Percentiles rank a stretch among this genome's conserved stretches.
Evolutionary conservation across 2,329 filamentous ascomycete genomes (phyloP).

Genomic region (Botrytis tulipae): DNA sequence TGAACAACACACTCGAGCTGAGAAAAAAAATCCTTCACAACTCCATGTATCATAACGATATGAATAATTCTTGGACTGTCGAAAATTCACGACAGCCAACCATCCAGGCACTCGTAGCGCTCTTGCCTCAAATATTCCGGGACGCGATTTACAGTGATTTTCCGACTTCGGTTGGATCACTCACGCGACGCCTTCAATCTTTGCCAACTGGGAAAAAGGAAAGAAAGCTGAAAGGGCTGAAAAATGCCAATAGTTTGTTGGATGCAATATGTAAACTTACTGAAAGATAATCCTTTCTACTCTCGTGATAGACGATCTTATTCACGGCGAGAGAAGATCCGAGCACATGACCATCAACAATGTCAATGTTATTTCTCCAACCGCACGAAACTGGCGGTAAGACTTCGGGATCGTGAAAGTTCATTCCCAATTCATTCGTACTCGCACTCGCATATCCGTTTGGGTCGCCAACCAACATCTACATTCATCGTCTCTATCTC

Average conservation of each 20-base stretch:
- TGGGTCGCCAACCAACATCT: neutral
- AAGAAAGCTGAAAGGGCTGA: neutral
- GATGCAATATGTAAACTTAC: neutral
- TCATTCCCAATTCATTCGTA: neutral
- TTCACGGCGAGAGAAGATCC: neutral
- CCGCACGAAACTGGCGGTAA: neutral
- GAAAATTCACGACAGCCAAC: neutral
- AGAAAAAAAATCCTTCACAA: neutral
- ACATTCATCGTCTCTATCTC: neutral
- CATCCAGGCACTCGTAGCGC: neutral
- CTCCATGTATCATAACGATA: neutral
- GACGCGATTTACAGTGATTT: neutral
- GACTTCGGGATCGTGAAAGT: neutral
- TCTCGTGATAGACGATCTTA: neutral
- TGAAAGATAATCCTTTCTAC: neutral
- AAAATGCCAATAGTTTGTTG: neutral
- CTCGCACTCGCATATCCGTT: neutral
- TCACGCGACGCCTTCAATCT: neutral
- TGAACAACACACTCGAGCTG: neutral
- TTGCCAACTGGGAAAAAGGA: neutral
- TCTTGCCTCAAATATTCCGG: neutral
- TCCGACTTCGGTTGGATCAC: constrained; percentile 6
- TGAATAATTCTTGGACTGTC: neutral
- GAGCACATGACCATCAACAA: neutral
- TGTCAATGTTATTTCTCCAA: neutral